These are phyloP conservation scores for Candida ficus DNA, from an alignment of 805 yeast species.

Conservation along the genomic window DNA sequence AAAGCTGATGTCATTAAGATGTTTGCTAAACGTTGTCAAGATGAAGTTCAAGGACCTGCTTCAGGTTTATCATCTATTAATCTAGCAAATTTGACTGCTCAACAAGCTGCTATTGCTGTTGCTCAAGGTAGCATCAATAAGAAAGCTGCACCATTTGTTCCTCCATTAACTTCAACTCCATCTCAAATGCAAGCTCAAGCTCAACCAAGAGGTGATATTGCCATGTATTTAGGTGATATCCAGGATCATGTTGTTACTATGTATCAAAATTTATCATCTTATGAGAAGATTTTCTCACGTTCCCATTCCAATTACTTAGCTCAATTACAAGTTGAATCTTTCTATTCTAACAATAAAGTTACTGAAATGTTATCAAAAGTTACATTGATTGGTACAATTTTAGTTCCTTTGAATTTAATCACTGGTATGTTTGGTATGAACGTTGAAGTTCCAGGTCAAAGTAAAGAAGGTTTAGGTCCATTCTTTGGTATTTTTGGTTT, in stretches of 20 bases:
- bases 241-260: conserved; percentile 96
- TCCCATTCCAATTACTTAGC: conserved; percentile 92
- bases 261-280: conserved; percentile 85
- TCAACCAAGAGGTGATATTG: conserved; percentile 86
- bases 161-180: too few relatives aligned
- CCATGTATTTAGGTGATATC: conserved; percentile 92
- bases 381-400: conserved; percentile 82
- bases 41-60: conserved; percentile 40
- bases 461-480: conserved; percentile 45
- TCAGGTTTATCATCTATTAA: conserved; percentile 31
- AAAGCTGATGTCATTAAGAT: conserved; percentile 95
- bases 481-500: conserved; percentile 63
- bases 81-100: conserved; percentile 16
- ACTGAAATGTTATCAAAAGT: conserved; percentile 87
- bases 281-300: conserved; percentile 89
- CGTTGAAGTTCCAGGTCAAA: conserved; percentile 77
- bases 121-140: neutral
- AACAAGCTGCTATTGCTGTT: neutral
- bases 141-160: neutral
- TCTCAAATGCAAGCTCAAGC: conserved; percentile 25
- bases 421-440: conserved; percentile 97
- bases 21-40: conserved; percentile 94
- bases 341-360: conserved; percentile 77
- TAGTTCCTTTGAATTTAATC: conserved; percentile 83
- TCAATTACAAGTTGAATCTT: conserved; percentile 88